Percentiles rank a stretch among this genome's conserved stretches.
phyloP scores from a whole-genome alignment of 805 yeast genomes.

The Zygoascus bituminiphila region DNA sequence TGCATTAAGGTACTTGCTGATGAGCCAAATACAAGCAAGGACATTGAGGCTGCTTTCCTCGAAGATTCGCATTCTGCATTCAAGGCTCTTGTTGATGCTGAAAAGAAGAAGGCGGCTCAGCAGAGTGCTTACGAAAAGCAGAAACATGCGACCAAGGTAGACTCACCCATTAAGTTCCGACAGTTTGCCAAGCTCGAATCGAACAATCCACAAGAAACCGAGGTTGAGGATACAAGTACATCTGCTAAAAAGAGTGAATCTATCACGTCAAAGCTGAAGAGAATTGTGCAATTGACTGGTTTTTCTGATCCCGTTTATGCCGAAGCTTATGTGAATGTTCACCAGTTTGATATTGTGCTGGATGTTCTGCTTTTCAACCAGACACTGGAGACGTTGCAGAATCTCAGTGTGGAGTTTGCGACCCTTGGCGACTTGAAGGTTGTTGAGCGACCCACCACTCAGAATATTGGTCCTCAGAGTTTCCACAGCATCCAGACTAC shows the following conservation, averaged over 20 bases:
- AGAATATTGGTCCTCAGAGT: constrained; percentile 94
- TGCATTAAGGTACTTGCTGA: constrained; percentile 67
- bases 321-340: constrained; percentile 93
- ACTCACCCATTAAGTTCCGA: constrained; percentile 70
- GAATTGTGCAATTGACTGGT: constrained; percentile 92
- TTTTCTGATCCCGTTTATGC: constrained; percentile 97
- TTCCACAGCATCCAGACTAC: constrained; percentile 86
- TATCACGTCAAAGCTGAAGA: constrained; percentile 69
- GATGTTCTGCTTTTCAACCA: constrained; percentile 94
- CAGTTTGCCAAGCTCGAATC: constrained; percentile 51
- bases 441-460: constrained; percentile 81
- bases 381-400: constrained; percentile 77
- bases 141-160: constrained; percentile 65
- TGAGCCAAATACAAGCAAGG: constrained; percentile 35
- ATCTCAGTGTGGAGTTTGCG: constrained; percentile 89
- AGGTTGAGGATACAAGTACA: constrained; percentile 43
- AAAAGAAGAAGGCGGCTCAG: constrained; percentile 50
- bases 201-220: constrained; percentile 35
- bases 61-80: constrained; percentile 85
- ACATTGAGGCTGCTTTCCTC: constrained; percentile 59
- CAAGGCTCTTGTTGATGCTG: constrained; percentile 55
- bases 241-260: constrained; percentile 40
- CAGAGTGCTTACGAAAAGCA: constrained; percentile 49
- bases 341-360: constrained; percentile 90
- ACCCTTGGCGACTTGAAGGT: constrained; percentile 94